A percentile compares a stretch with the other conserved stretches of the same genome.
These are phyloP conservation scores for Chamaenerion angustifolium DNA, from an alignment of 345 rosid genomes.

Conservation along the genomic window DNA sequence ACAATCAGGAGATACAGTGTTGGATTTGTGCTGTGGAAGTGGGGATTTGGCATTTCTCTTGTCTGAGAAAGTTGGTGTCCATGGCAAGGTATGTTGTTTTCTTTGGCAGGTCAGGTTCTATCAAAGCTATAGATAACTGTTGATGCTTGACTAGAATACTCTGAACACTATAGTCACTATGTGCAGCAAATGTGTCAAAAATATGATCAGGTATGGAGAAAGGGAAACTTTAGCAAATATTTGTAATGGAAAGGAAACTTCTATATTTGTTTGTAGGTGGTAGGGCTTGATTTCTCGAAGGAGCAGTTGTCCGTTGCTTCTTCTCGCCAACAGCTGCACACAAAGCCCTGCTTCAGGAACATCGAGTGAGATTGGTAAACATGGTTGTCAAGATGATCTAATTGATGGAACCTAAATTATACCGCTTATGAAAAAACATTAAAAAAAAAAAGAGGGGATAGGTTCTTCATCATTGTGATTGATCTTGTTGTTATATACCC, in stretches of 20 bases:
- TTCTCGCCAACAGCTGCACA: slow-evolving; percentile 30
- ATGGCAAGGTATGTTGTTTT: slow-evolving; percentile 8
- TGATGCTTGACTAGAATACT: too few relatives aligned
- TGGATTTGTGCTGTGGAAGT: slow-evolving; percentile 94
- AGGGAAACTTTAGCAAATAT: background rate
- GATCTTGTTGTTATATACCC: background rate
- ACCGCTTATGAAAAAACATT: background rate
- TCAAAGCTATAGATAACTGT: background rate
- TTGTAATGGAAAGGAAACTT: background rate
- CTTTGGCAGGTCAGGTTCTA: background rate
- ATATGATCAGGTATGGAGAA: background rate
- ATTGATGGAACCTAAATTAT: background rate
- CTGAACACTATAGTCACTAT: too few relatives aligned
- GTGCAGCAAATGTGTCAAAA: too few relatives aligned
- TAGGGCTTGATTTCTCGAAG: slow-evolving; percentile 71
- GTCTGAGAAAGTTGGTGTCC: slow-evolving; percentile 64
- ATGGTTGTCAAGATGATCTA: slow-evolving; percentile 9
- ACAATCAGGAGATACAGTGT: slow-evolving; percentile 40
- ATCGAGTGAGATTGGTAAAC: slow-evolving; percentile 87
- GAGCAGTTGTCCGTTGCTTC: slow-evolving; percentile 64
- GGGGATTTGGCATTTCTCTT: slow-evolving; percentile 74
- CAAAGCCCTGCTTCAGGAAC: slow-evolving; percentile 47
- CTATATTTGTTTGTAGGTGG: slow-evolving; percentile 29
- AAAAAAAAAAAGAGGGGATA: too few relatives aligned
- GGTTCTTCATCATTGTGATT: too few relatives aligned